Evolutionary conservation across 495 filamentous ascomycete genomes (phyloP).

Genomic region (Aspergillus olivimuriae): DNA sequence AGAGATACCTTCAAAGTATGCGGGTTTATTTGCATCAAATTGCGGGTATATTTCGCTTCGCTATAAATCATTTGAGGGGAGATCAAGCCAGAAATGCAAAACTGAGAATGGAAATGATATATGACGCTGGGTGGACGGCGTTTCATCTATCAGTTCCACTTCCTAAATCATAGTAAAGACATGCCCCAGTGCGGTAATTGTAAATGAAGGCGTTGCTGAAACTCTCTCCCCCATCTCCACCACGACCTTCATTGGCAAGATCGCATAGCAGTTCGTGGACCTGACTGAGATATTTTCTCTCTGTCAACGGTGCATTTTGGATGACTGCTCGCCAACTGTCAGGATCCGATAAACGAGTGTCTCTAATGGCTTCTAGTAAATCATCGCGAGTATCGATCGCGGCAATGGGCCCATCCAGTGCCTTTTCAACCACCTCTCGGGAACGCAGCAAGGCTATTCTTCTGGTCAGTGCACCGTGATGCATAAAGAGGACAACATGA

Average conservation of each 20-base stretch:
- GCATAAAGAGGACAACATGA: neutral
- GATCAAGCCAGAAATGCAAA: slow-evolving; percentile 10
- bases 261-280: slow-evolving; percentile 70
- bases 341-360: slow-evolving; percentile 68
- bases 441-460: slow-evolving; percentile 53
- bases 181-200: slow-evolving; percentile 70
- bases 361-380: slow-evolving; percentile 71
- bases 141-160: slow-evolving; percentile 22
- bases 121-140: slow-evolving; percentile 8
- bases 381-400: slow-evolving; percentile 86
- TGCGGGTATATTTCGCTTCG: slow-evolving; percentile 32
- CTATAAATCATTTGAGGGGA: slow-evolving; percentile 23
- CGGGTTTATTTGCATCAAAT: slow-evolving; percentile 9
- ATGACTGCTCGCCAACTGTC: slow-evolving; percentile 84
- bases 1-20: slow-evolving; percentile 30
- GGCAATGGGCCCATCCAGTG: slow-evolving; percentile 68
- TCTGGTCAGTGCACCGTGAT: slow-evolving; percentile 6
- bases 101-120: slow-evolving; percentile 8
- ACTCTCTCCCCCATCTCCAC: slow-evolving; percentile 38
- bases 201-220: slow-evolving; percentile 70
- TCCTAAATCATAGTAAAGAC: slow-evolving; percentile 69
- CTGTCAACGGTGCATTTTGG: slow-evolving; percentile 67
- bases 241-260: slow-evolving; percentile 46
- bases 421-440: slow-evolving; percentile 55
- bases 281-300: slow-evolving; percentile 82